A percentile compares a stretch with the other conserved stretches of the same genome.
These are phyloP conservation scores for Chlamydomonas sp. DNA, from an alignment of 139 green algal genomes.

Conservation along the genomic window DNA sequence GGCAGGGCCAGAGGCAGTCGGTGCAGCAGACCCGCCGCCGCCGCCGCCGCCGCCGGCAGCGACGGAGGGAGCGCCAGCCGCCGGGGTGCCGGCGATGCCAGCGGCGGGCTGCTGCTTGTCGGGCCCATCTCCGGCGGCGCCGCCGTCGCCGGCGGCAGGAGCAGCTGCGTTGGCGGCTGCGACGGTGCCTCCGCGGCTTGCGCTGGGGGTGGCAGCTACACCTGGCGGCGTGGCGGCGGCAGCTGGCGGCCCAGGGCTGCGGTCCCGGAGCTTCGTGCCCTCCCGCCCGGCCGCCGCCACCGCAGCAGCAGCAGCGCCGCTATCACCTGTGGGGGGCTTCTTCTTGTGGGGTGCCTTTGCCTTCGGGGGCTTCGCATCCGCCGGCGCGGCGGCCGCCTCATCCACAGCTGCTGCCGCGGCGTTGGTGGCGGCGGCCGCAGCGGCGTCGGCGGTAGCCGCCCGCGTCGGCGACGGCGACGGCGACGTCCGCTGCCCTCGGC, in stretches of 20 bases:
- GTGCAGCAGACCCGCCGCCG: background rate
- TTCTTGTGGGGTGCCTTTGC: background rate
- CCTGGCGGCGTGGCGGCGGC: background rate
- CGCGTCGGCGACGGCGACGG: background rate
- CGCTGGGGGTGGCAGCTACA: background rate
- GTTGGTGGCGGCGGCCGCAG: conserved; percentile 16
- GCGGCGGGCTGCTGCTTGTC: background rate
- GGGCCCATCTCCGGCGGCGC: too few relatives aligned
- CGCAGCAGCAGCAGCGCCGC: too few relatives aligned
- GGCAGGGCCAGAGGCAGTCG: background rate
- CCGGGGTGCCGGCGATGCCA: background rate
- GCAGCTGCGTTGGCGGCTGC: background rate
- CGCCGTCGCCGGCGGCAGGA: background rate
- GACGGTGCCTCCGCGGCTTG: background rate
- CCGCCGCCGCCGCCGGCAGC: background rate
- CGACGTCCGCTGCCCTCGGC: background rate
- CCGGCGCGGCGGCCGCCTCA: background rate
- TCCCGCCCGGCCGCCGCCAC: too few relatives aligned
- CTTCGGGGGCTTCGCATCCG: background rate
- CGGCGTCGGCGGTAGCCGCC: background rate
- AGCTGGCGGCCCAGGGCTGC: too few relatives aligned
- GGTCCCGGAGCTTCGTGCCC: too few relatives aligned
- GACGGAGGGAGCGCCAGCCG: background rate
- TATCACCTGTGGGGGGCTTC: too few relatives aligned
- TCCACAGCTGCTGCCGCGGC: background rate